These are phyloP conservation scores for Candida cerambycidarum DNA, from an alignment of 805 yeast genomes.

Conservation along the genomic window DNA sequence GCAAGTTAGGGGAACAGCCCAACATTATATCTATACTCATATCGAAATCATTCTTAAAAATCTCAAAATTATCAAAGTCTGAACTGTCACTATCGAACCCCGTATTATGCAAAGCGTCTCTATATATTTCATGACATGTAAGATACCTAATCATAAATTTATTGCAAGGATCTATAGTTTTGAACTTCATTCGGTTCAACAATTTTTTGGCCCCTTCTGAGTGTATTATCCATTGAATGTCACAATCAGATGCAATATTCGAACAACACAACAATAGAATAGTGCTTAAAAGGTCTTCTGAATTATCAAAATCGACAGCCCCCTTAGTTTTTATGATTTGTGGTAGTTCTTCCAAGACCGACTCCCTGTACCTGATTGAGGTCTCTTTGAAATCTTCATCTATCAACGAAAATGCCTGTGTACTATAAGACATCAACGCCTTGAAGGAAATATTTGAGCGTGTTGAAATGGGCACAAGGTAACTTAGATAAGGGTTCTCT, in stretches of 20 bases:
- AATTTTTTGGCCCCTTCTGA: conserved; percentile 37
- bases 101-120: conserved; percentile 35
- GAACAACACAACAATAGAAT: conserved; percentile 40
- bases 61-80: conserved; percentile 21
- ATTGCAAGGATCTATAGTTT: conserved; percentile 23
- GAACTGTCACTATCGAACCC: conserved; percentile 30
- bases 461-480: conserved; percentile 37
- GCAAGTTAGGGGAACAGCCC: conserved; percentile 40
- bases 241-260: conserved; percentile 43
- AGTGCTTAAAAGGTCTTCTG: conserved; percentile 44
- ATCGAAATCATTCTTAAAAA: conserved; percentile 33
- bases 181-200: neutral
- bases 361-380: conserved; percentile 24
- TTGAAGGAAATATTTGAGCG: conserved; percentile 33
- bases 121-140: conserved; percentile 44
- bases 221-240: conserved; percentile 36
- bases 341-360: conserved; percentile 31
- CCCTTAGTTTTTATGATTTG: conserved; percentile 25
- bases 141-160: conserved; percentile 40
- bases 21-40: conserved; percentile 37
- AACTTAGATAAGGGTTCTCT: conserved; percentile 37
- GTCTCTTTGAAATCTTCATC: conserved; percentile 22
- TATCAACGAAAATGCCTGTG: conserved; percentile 30
- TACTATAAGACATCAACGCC: conserved; percentile 35
- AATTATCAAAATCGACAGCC: conserved; percentile 20